Conservation (phyloP, 106 monocot genomes). For the Allium sativum region DNA sequence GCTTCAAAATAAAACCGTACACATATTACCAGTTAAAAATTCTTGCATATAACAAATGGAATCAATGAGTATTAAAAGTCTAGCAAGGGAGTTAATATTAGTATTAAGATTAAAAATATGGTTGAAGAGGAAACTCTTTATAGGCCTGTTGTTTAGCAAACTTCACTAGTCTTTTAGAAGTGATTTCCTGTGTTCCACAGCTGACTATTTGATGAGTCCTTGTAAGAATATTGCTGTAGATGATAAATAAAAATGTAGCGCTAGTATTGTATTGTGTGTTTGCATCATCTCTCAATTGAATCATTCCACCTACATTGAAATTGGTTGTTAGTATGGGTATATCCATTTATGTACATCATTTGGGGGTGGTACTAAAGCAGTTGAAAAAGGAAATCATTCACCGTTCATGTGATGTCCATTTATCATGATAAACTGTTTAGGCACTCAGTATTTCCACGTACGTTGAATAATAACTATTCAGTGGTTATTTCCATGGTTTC, state of each 20-base stretch:
- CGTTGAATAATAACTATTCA: too few species aligned
- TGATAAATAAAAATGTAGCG: constrained; percentile 53
- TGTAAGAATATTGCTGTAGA: constrained; percentile 58
- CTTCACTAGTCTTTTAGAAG: constrained; percentile 37
- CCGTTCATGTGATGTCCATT: too few species aligned
- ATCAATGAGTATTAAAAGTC: constrained; percentile 19
- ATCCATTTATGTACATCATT: background rate
- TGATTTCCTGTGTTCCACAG: constrained; percentile 44
- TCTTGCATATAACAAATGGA: too few species aligned
- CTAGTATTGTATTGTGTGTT: constrained; percentile 82
- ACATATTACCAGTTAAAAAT: too few species aligned
- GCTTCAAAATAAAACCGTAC: too few species aligned
- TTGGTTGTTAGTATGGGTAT: background rate
- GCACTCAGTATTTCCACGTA: too few species aligned
- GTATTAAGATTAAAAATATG: constrained; percentile 12
- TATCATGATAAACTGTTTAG: too few species aligned
- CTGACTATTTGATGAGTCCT: constrained; percentile 33
- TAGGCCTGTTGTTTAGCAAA: constrained; percentile 82
- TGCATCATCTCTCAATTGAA: constrained; percentile 82
- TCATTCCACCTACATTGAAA: constrained; percentile 43
- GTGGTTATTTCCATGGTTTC: too few species aligned
- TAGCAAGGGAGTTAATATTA: constrained; percentile 80
- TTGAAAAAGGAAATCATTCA: too few species aligned
- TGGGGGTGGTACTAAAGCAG: too few species aligned
- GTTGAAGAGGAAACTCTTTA: too few species aligned